Conservation (phyloP, 176 grass and related monocot genomes). For the Oryza meyeriana region DNA sequence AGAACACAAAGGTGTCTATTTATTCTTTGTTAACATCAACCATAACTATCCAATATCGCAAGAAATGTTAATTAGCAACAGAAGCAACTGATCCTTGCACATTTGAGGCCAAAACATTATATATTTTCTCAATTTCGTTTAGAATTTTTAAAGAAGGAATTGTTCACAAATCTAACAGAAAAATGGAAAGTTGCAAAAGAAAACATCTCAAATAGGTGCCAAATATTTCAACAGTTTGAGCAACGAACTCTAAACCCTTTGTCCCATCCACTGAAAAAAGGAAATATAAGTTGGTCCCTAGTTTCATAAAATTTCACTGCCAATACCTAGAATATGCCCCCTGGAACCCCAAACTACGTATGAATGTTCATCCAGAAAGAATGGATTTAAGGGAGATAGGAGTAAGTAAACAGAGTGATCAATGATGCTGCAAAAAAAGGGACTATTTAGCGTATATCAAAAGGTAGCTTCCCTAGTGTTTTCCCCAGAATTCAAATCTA, state of each 20-base stretch:
- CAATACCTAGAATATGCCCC: background rate
- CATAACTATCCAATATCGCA: background rate
- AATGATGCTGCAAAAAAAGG: background rate
- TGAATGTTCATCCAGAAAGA: background rate
- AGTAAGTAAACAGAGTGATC: background rate
- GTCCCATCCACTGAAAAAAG: background rate
- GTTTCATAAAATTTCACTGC: background rate
- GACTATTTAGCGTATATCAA: background rate
- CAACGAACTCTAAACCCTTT: background rate
- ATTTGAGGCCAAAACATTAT: background rate
- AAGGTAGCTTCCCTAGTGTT: background rate
- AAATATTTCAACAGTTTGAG: background rate
- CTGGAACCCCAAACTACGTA: background rate
- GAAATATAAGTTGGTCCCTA: background rate
- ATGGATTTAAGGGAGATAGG: background rate
- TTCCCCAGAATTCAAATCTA: background rate
- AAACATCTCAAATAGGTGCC: background rate
- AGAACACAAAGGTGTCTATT: background rate
- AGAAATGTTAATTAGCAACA: conserved; percentile 2
- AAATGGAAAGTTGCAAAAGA: conserved; percentile 5
- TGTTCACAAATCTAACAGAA: background rate
- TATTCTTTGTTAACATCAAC: background rate
- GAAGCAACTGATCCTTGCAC: background rate
- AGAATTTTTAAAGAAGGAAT: background rate
- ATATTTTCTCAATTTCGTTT: background rate